phyloP scores from a whole-genome alignment of 768 basidiomycete species.

The Artomyces pyxidatus region DNA sequence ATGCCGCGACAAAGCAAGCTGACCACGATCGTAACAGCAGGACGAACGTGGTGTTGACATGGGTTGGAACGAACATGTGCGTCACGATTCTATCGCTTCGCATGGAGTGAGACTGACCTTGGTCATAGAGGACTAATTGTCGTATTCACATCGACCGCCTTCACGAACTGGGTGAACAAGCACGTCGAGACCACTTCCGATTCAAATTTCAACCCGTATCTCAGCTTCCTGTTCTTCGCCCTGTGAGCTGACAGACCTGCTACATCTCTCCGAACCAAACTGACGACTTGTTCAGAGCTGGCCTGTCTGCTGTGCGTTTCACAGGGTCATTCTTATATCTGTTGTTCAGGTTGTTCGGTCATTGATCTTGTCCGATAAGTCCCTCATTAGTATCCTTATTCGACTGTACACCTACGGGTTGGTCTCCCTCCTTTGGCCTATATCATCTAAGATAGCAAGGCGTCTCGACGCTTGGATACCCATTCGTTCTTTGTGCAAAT shows the following conservation, averaged over 20 bases:
- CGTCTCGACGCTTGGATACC: background rate
- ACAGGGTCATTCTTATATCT: conserved; percentile 73
- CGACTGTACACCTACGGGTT: too few species aligned
- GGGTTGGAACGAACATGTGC: conserved; percentile 82
- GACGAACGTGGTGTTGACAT: conserved; percentile 77
- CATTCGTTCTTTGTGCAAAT: background rate
- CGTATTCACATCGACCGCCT: conserved; percentile 69
- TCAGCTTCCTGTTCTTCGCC: conserved; percentile 70
- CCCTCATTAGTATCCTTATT: too few species aligned
- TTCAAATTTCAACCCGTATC: conserved; percentile 80
- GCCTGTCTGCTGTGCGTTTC: conserved; percentile 75
- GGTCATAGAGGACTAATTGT: conserved; percentile 53
- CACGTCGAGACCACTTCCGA: conserved; percentile 44
- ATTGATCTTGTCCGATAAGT: too few species aligned
- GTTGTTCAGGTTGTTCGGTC: conserved; percentile 63
- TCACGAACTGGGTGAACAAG: conserved; percentile 60
- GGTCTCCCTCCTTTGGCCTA: too few species aligned
- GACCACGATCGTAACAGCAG: conserved; percentile 81
- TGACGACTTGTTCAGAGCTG: conserved; percentile 42
- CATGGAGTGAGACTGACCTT: conserved; percentile 7
- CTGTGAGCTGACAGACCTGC: conserved; percentile 30
- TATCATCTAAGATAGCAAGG: too few species aligned
- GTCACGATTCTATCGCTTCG: conserved; percentile 19
- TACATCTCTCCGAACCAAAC: background rate
- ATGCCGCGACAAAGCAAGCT: conserved; percentile 81